These are phyloP conservation scores for Hibiscus tridactylites DNA, from an alignment of 345 rosid genomes.

Conservation along the genomic window DNA sequence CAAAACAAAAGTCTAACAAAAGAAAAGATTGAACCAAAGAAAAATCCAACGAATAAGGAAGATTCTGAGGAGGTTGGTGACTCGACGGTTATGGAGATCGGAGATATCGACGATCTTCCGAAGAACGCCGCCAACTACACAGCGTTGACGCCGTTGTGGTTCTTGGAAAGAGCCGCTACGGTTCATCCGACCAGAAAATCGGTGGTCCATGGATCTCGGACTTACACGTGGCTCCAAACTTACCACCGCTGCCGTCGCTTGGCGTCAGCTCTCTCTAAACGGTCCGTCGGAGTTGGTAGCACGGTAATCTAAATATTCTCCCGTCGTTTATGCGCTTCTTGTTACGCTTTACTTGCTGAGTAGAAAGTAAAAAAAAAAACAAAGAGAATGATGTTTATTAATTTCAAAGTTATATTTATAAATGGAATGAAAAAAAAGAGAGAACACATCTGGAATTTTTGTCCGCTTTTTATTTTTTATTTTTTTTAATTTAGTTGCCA, in stretches of 20 bases:
- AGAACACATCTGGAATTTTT: background rate
- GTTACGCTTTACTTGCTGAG: background rate
- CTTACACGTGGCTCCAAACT: conserved; percentile 76
- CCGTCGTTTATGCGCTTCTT: background rate
- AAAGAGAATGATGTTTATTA: background rate
- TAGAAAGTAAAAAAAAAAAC: no score
- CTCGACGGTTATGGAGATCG: conserved; percentile 20
- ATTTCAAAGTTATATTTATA: no score
- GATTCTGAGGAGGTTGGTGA: background rate
- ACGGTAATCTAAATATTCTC: conserved; percentile 38
- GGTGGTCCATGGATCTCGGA: conserved; percentile 52
- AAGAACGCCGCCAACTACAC: conserved; percentile 74
- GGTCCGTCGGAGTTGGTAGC: conserved; percentile 54
- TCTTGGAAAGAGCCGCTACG: conserved; percentile 74
- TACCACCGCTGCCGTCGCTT: conserved; percentile 70
- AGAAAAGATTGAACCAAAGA: background rate
- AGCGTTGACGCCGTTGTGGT: conserved; percentile 85
- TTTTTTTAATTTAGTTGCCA: background rate
- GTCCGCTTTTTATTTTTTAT: no score
- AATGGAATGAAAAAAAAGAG: background rate
- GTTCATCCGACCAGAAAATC: conserved; percentile 64
- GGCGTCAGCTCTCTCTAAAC: conserved; percentile 76
- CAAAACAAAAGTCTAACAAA: background rate
- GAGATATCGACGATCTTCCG: conserved; percentile 78
- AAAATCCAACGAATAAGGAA: background rate